Conservation (phyloP, 1,284 basidiomycete species). For the Mycena citricolor region DNA sequence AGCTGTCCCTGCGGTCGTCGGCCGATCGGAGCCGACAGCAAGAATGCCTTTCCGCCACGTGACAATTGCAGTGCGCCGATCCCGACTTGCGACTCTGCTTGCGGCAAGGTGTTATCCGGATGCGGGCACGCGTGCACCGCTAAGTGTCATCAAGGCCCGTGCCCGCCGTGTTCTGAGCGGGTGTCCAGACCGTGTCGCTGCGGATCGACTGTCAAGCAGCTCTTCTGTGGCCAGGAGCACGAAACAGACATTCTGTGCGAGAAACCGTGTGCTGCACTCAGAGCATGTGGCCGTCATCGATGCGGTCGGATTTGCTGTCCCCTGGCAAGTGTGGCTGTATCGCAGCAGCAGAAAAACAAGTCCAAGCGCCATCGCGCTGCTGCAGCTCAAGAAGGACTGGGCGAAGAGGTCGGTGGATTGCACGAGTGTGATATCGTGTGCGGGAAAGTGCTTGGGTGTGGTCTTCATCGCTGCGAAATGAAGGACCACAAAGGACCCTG, state of each 20-base stretch:
- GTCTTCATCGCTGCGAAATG: slow-evolving; percentile 74
- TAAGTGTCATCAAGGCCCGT: slow-evolving; percentile 61
- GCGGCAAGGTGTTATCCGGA: slow-evolving; percentile 63
- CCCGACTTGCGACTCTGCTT: slow-evolving; percentile 73
- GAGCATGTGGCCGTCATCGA: slow-evolving; percentile 80
- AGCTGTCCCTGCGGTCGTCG: slow-evolving; percentile 76
- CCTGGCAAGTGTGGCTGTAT: slow-evolving; percentile 58
- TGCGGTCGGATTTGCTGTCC: slow-evolving; percentile 86
- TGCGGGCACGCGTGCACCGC: slow-evolving; percentile 71
- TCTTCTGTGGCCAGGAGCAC: slow-evolving; percentile 44
- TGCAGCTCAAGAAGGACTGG: slow-evolving; percentile 27
- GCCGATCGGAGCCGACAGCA: slow-evolving; percentile 11
- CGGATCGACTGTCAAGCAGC: slow-evolving; percentile 58
- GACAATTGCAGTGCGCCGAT: slow-evolving; percentile 70
- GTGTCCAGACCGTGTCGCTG: slow-evolving; percentile 80
- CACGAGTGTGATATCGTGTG: slow-evolving; percentile 83
- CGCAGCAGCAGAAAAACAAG: slow-evolving; percentile 54
- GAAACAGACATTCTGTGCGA: slow-evolving; percentile 73
- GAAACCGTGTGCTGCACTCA: slow-evolving; percentile 69
- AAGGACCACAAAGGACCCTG: slow-evolving; percentile 83
- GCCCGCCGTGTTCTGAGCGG: slow-evolving; percentile 72
- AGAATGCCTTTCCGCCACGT: slow-evolving; percentile 45
- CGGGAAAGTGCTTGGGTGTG: slow-evolving; percentile 70
- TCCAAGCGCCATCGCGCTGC: slow-evolving; percentile 57
- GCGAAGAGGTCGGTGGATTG: slow-evolving; percentile 58